Conservation (phyloP, 2,329 filamentous ascomycete species). For the Arthrobotrys iridis region DNA sequence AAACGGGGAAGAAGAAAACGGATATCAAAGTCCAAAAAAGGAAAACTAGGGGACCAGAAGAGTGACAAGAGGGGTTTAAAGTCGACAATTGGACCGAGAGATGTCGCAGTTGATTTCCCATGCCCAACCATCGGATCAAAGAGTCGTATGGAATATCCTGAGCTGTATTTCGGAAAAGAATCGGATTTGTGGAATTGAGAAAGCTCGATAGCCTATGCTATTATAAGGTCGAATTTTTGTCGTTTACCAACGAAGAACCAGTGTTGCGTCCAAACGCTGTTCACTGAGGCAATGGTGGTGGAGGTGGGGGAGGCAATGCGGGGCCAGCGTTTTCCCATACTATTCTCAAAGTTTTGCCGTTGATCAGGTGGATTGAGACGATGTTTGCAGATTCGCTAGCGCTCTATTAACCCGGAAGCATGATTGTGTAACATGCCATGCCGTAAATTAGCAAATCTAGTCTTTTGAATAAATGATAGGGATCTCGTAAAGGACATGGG, state of each 20-base stretch:
- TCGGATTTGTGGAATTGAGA: neutral
- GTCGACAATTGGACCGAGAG: neutral
- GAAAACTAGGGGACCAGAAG: neutral
- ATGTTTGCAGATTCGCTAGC: constrained; percentile 54
- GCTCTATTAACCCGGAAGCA: constrained; percentile 38
- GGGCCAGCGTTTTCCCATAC: constrained; percentile 54
- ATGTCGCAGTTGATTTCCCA: neutral
- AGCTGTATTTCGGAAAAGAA: neutral
- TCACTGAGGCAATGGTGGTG: constrained; percentile 50
- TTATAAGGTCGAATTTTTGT: neutral
- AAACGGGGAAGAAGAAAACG: neutral
- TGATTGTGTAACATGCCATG: constrained; percentile 30
- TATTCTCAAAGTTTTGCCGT: constrained; percentile 53
- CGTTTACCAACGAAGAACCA: neutral
- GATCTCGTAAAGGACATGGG: neutral
- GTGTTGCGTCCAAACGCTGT: neutral
- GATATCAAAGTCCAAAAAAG: neutral
- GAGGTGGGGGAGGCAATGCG: constrained; percentile 45
- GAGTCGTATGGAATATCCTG: neutral
- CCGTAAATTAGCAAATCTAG: constrained; percentile 41
- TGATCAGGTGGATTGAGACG: constrained; percentile 53
- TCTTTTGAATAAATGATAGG: constrained; percentile 4
- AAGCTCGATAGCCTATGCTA: neutral
- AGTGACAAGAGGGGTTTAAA: neutral
- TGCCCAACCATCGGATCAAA: neutral